These are phyloP conservation scores for Mucor irregularis DNA, from an alignment of 371 early-diverging fungal species.

Conservation along the genomic window DNA sequence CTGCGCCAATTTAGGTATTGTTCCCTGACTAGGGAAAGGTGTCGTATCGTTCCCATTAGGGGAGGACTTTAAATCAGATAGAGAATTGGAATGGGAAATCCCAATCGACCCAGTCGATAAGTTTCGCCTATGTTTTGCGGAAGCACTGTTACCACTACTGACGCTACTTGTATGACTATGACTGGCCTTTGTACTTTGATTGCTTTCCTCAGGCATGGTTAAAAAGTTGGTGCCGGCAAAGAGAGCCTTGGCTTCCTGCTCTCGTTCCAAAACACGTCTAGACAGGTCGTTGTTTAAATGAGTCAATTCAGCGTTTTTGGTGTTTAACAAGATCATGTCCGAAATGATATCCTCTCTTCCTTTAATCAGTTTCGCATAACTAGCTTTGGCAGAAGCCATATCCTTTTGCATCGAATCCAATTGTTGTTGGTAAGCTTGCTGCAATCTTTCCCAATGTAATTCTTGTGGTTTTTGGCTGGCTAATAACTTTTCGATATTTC, in stretches of 20 bases:
- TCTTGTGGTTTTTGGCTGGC: conserved; percentile 21
- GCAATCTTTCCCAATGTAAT: conserved; percentile 27
- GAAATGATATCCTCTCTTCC: conserved; percentile 43
- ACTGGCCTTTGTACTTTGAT: background rate
- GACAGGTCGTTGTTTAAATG: conserved; percentile 60
- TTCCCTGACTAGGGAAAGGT: no score
- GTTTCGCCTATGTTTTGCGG: conserved; percentile 18
- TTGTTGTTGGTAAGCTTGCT: conserved; percentile 39
- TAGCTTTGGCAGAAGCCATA: conserved; percentile 16
- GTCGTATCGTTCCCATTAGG: background rate
- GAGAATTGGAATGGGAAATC: conserved; percentile 1
- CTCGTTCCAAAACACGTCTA: conserved; percentile 46
- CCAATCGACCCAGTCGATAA: conserved; percentile 27
- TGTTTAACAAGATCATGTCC: conserved; percentile 60
- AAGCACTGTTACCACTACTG: background rate
- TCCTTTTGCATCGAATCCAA: conserved; percentile 35
- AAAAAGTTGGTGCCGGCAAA: conserved; percentile 38
- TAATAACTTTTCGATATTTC: conserved; percentile 18
- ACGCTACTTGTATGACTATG: background rate
- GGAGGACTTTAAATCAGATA: conserved; percentile 14
- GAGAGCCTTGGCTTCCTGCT: conserved; percentile 45
- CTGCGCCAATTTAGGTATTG: conserved; percentile 32
- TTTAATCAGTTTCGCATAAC: conserved; percentile 25
- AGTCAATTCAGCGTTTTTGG: conserved; percentile 56
- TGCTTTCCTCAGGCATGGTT: conserved; percentile 1